phyloP scores from a whole-genome alignment of 1,284 basidiomycete species.

The Xanthoconium separans region DNA sequence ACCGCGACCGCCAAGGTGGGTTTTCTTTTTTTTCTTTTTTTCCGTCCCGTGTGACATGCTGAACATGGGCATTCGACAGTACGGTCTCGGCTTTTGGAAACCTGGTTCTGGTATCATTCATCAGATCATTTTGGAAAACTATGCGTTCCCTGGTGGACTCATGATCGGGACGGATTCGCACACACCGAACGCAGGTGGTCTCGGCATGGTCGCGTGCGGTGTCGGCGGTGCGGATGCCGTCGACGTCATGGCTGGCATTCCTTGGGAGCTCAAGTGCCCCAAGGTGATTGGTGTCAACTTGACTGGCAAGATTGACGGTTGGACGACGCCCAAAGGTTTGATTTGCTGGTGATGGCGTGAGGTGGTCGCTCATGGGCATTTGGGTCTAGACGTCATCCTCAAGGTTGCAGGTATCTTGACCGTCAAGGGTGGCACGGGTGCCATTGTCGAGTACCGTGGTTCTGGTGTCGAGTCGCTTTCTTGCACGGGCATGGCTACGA shows the following conservation, averaged over 20 bases:
- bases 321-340: slow-evolving; percentile 95
- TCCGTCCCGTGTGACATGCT: not conserved
- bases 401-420: slow-evolving; percentile 97
- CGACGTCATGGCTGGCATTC: slow-evolving; percentile 96
- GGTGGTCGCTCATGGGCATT: slow-evolving; percentile 1
- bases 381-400: slow-evolving; percentile 80
- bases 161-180: slow-evolving; percentile 99
- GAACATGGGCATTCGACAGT: slow-evolving; percentile 42
- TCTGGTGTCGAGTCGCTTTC: slow-evolving; percentile 95
- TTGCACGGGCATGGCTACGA: slow-evolving; percentile 99
- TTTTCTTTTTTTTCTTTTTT: slow-evolving; percentile 8
- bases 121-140: slow-evolving; percentile 98
- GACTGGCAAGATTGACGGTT: slow-evolving; percentile 92
- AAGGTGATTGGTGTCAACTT: slow-evolving; percentile 99
- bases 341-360: not conserved
- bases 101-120: slow-evolving; percentile 98
- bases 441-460: slow-evolving; percentile 94
- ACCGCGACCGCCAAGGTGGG: slow-evolving; percentile 91
- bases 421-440: slow-evolving; percentile 97
- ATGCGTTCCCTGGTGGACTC: slow-evolving; percentile 97
- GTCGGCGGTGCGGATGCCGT: slow-evolving; percentile 99
- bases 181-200: slow-evolving; percentile 98
- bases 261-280: slow-evolving; percentile 99
- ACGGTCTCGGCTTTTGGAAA: slow-evolving; percentile 99
- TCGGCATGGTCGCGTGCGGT: slow-evolving; percentile 99